phyloP scores from a whole-genome alignment of 441 rosid genomes.

The Theobroma grandiflorum region DNA sequence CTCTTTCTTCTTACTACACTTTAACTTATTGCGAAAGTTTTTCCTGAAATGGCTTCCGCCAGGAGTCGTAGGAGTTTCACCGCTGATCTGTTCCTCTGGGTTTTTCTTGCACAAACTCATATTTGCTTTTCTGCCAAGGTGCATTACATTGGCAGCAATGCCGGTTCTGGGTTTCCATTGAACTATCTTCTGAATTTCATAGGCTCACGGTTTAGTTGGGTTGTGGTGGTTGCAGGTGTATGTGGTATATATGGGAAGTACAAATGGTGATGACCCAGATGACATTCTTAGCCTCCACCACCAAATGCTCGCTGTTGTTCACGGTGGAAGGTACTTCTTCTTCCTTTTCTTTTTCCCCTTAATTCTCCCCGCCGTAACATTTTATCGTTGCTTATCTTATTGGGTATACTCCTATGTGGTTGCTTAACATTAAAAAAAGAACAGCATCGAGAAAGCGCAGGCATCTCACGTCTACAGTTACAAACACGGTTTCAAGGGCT shows the following conservation, averaged over 20 bases:
- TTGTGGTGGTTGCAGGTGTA: conserved; percentile 42
- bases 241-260: conserved; percentile 63
- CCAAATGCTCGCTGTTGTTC: conserved; percentile 56
- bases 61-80: not conserved
- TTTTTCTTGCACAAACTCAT: conserved; percentile 26
- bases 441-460: conserved; percentile 51
- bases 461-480: conserved; percentile 60
- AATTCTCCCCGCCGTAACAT: not conserved
- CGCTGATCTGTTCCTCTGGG: conserved; percentile 22
- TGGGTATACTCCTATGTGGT: too few relatives aligned
- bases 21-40: not conserved
- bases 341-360: not conserved
- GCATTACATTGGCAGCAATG: not conserved
- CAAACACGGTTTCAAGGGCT: conserved; percentile 59
- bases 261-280: conserved; percentile 35
- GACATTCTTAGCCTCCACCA: conserved; percentile 44
- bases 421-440: not conserved
- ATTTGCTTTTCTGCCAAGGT: conserved; percentile 45
- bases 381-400: too few relatives aligned
- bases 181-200: not conserved
- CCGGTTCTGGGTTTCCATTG: not conserved
- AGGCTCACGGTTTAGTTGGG: not conserved
- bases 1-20: too few relatives aligned
- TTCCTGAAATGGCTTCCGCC: not conserved
- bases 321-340: conserved; percentile 52